Evolutionary conservation across 23 red algal species (phyloP).

Genomic region (Gracilaria caudata): DNA sequence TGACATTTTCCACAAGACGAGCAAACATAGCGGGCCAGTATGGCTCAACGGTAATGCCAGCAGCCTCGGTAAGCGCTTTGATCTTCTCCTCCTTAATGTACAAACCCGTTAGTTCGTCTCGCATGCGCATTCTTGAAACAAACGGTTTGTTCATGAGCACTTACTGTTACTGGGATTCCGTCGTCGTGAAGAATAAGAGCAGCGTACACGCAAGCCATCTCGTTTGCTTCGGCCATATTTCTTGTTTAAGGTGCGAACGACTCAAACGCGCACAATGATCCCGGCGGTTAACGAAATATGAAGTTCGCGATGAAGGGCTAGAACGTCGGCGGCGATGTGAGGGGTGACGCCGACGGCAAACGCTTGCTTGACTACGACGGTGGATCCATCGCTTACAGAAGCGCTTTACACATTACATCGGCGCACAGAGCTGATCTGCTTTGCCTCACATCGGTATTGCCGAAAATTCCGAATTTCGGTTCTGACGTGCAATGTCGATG

Average conservation of each 20-base stretch:
- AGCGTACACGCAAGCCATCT: slow-evolving; percentile 95
- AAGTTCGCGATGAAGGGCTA: too few species aligned
- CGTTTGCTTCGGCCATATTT: slow-evolving; percentile 47
- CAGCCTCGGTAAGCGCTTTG: slow-evolving; percentile 77
- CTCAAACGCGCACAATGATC: background rate
- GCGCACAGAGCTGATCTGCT: background rate
- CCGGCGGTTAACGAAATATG: background rate
- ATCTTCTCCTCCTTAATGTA: slow-evolving; percentile 93
- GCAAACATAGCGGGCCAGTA: slow-evolving; percentile 91
- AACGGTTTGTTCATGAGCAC: background rate
- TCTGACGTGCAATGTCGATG: too few species aligned
- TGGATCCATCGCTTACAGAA: background rate
- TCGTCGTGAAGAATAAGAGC: slow-evolving; percentile 92
- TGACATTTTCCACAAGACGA: slow-evolving; percentile 71
- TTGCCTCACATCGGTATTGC: too few species aligned
- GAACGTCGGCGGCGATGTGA: background rate
- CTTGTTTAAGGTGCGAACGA: background rate
- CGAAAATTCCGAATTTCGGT: too few species aligned
- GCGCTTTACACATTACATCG: background rate
- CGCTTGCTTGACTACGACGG: background rate
- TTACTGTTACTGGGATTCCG: slow-evolving; percentile 82
- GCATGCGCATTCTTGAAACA: background rate
- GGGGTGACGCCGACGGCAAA: background rate
- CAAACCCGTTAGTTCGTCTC: background rate
- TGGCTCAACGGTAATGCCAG: slow-evolving; percentile 77